A percentile compares a stretch with the other conserved stretches of the same genome.
Conservation (phyloP, 1,139 yeast genomes). For the Blastobotrys capitulatus region DNA sequence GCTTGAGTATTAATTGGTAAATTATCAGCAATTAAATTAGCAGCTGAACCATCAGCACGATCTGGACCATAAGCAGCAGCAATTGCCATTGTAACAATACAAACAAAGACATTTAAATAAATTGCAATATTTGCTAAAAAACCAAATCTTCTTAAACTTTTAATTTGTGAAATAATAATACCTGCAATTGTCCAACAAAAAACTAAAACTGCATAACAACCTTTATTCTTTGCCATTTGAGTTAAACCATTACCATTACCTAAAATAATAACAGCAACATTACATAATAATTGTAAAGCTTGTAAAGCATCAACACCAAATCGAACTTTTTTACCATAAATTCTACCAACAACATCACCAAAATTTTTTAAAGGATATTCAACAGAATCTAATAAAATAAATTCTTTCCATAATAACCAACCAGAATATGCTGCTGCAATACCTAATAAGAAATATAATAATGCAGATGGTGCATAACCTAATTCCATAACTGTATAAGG, state of each 20-base stretch:
- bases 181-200: conserved; percentile 42
- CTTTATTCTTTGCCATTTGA: conserved; percentile 36
- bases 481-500: conserved; percentile 41
- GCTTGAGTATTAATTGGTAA: conserved; percentile 20
- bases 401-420: conserved; percentile 31
- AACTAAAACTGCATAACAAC: conserved; percentile 39
- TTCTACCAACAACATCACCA: conserved; percentile 40
- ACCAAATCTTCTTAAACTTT: conserved; percentile 37
- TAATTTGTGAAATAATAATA: conserved; percentile 41
- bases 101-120: conserved; percentile 42
- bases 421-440: conserved; percentile 40
- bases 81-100: conserved; percentile 41
- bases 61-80: conserved; percentile 34
- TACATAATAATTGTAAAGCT: conserved; percentile 39
- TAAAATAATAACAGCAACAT: conserved; percentile 39
- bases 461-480: conserved; percentile 42
- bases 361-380: conserved; percentile 40
- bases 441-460: conserved; percentile 39
- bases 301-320: conserved; percentile 36
- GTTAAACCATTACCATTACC: conserved; percentile 41
- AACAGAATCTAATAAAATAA: conserved; percentile 35
- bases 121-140: conserved; percentile 41
- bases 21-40: conserved; percentile 21
- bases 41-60: conserved; percentile 31
- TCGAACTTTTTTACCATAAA: conserved; percentile 33